Conservation (phyloP, 2,329 filamentous ascomycete species). For the Neoascochyta sp. region DNA sequence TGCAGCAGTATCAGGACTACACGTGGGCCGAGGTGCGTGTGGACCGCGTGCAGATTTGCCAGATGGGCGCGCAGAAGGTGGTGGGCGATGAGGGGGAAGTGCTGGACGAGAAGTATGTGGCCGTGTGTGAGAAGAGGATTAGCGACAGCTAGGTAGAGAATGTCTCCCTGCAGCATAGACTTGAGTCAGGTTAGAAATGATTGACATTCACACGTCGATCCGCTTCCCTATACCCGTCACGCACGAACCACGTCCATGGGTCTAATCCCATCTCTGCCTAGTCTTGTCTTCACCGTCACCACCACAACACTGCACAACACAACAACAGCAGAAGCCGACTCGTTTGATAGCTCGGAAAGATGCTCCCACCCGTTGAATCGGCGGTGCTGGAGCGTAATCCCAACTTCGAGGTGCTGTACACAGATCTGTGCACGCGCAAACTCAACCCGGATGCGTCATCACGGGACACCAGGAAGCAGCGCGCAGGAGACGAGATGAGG, state of each 20-base stretch:
- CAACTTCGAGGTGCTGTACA: constrained; percentile 45
- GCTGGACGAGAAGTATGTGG: constrained; percentile 51
- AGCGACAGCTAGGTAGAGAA: no score
- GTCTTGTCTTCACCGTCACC: no score
- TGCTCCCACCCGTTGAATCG: constrained; percentile 44
- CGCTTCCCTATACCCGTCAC: no score
- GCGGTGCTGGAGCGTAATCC: constrained; percentile 40
- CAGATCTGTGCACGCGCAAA: constrained; percentile 43
- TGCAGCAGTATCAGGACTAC: constrained; percentile 59
- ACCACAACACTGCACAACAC: no score
- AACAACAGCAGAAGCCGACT: no score
- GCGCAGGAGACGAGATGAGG: constrained; percentile 40
- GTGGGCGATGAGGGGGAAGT: constrained; percentile 44
- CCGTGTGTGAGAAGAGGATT: constrained; percentile 41
- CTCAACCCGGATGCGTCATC: constrained; percentile 46
- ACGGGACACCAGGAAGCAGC: constrained; percentile 41
- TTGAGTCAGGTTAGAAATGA: no score
- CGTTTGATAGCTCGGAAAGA: no score
- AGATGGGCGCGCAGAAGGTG: constrained; percentile 74
- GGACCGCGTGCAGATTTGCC: constrained; percentile 73
- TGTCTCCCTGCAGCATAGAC: no score
- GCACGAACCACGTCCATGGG: no score
- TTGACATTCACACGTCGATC: no score
- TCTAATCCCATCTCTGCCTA: no score
- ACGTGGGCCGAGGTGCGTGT: constrained; percentile 69